Conservation (phyloP, 2,329 filamentous ascomycete species). For the Sclerotinia glacialis region DNA sequence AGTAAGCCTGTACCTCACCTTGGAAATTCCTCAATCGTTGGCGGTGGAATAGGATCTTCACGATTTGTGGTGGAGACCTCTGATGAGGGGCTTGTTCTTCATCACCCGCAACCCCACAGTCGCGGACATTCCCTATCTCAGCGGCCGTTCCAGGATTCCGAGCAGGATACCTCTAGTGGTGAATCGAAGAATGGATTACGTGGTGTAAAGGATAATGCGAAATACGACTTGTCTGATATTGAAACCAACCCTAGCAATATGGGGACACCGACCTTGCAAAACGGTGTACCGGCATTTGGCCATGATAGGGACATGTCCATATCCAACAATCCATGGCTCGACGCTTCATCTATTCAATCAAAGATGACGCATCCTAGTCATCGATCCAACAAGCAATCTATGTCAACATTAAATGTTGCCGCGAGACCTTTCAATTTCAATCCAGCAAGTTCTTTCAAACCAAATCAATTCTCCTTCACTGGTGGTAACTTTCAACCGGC, state of each 20-base stretch:
- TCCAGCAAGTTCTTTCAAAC: slow-evolving; percentile 47
- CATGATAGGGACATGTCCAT: slow-evolving; percentile 57
- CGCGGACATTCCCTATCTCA: slow-evolving; percentile 70
- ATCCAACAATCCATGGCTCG: slow-evolving; percentile 62
- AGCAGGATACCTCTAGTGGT: slow-evolving; percentile 42
- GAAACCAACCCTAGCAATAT: slow-evolving; percentile 73
- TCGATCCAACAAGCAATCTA: slow-evolving; percentile 60
- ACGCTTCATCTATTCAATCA: slow-evolving; percentile 46
- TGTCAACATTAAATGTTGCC: slow-evolving; percentile 81
- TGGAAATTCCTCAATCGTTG: slow-evolving; percentile 31
- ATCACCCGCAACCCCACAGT: slow-evolving; percentile 72
- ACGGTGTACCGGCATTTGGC: slow-evolving; percentile 48
- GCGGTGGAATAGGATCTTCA: slow-evolving; percentile 34
- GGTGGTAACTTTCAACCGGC: slow-evolving; percentile 48
- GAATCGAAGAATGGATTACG: slow-evolving; percentile 30
- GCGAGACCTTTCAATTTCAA: slow-evolving; percentile 87
- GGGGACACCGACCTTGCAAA: slow-evolving; percentile 58
- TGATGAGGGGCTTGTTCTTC: slow-evolving; percentile 56
- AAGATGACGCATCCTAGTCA: slow-evolving; percentile 52
- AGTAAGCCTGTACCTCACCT: slow-evolving; percentile 26
- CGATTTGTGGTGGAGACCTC: slow-evolving; percentile 52
- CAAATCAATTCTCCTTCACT: slow-evolving; percentile 51
- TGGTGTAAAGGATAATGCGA: slow-evolving; percentile 27
- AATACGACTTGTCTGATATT: slow-evolving; percentile 59
- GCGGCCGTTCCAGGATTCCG: slow-evolving; percentile 59